A percentile compares a stretch with the other conserved stretches of the same genome.
Evolutionary conservation across 169 alveolate species (phyloP).

Genomic region (Cryptosporidium muris): DNA sequence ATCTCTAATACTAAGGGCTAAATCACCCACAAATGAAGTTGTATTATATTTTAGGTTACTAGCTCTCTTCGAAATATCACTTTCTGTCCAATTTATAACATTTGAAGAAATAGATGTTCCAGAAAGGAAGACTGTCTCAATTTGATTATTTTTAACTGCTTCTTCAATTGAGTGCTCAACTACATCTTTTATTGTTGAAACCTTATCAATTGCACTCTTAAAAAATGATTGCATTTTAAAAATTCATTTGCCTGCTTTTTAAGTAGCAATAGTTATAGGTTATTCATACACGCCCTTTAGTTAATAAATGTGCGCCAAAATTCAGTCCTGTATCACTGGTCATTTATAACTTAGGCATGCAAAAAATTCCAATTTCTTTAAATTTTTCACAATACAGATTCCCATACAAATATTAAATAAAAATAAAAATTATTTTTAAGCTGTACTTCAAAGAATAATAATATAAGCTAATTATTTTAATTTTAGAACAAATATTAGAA

Average conservation of each 20-base stretch:
- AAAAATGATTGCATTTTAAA: conserved; percentile 56
- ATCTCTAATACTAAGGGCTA: conserved; percentile 46
- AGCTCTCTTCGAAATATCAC: conserved; percentile 38
- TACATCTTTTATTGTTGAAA: conserved; percentile 52
- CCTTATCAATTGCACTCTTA: conserved; percentile 63
- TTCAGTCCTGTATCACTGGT: no score
- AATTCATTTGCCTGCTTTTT: conserved; percentile 10
- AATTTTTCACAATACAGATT: no score
- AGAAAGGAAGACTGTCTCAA: conserved; percentile 38
- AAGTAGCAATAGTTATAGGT: no score
- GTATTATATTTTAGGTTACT: conserved; percentile 42
- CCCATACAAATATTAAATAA: neutral
- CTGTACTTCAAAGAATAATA: neutral
- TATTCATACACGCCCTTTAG: no score
- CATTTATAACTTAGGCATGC: no score
- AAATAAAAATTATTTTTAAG: neutral
- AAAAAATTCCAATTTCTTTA: no score
- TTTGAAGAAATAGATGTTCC: conserved; percentile 54
- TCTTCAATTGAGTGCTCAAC: conserved; percentile 60
- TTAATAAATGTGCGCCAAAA: no score
- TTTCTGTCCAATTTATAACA: conserved; percentile 67
- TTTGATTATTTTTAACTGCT: conserved; percentile 46
- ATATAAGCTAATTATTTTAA: conserved; percentile 1
- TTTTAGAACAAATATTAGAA: neutral
- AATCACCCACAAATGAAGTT: conserved; percentile 31